These are phyloP conservation scores for Trypanosoma avium DNA, from an alignment of 208 protist species.

Conservation along the genomic window DNA sequence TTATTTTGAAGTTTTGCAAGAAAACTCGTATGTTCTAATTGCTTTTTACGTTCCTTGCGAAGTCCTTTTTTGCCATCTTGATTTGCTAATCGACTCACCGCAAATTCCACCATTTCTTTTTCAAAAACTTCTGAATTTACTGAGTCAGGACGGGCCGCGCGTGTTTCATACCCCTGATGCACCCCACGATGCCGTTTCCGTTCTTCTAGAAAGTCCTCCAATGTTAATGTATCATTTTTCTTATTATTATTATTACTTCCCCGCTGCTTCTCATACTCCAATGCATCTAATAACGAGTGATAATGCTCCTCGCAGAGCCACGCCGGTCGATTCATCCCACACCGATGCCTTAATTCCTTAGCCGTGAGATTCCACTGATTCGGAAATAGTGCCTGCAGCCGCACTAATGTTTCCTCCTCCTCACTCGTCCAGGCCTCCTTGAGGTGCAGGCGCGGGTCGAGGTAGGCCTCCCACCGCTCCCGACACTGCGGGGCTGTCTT, in stretches of 20 bases:
- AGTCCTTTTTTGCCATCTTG: slow-evolving; percentile 99
- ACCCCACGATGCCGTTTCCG: slow-evolving; percentile 52
- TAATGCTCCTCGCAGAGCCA: slow-evolving; percentile 99
- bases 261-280: slow-evolving; percentile 70
- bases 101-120: slow-evolving; percentile 98
- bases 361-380: slow-evolving; percentile 99
- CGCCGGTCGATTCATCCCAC: slow-evolving; percentile 94
- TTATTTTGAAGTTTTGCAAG: slow-evolving; percentile 97
- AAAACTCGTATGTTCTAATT: slow-evolving; percentile 97
- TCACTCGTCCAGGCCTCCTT: slow-evolving; percentile 99
- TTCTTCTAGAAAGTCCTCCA: slow-evolving; percentile 78
- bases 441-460: slow-evolving; percentile 98
- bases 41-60: slow-evolving; percentile 97
- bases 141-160: slow-evolving; percentile 96
- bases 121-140: slow-evolving; percentile 98
- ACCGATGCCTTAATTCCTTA: slow-evolving; percentile 61
- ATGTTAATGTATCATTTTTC: slow-evolving; percentile 33
- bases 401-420: slow-evolving; percentile 99
- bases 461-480: slow-evolving; percentile 98
- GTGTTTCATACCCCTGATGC: slow-evolving; percentile 93
- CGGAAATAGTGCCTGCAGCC: slow-evolving; percentile 98
- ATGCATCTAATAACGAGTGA: slow-evolving; percentile 94
- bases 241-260: slow-evolving; percentile 11
- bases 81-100: slow-evolving; percentile 99
- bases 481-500: slow-evolving; percentile 99